Base-by-base conservation (phyloP, 2,329 filamentous ascomycete species). In the Fusarium coicis region DNA sequence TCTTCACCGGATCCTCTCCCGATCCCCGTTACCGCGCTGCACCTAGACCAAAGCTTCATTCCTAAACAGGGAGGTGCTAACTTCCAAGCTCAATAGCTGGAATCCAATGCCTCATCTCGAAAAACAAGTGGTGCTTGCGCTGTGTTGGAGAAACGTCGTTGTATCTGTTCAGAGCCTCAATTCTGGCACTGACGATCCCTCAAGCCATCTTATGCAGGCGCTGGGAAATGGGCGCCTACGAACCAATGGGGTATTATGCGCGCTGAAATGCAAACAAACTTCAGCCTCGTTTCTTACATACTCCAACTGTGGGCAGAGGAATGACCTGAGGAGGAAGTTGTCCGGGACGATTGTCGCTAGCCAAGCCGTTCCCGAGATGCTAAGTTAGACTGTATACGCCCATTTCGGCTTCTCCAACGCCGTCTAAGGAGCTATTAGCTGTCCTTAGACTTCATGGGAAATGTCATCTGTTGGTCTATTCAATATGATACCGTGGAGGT, bases 161-260 rank as follows among this genome's bases (percentile, higher is more conserved):
- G 37, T n/a, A 39, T 77, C 78, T 10, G 76, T 74, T 5, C 18
- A 79, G 43, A 34, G 93, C 85, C 16, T 93, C 90, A 1, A 91
- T 91, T 69, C 90, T 53, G 1, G 93, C 87, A 77, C 90, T 92
- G 18, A 91, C 88, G 53, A 93, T 79, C 91, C 1, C 91, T 90
- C 50, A 92, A 71, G 2, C 90, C 91, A 1, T 91, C 90, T 82
- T 81, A 84, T 19, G 53, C 88, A 83, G 4, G 86, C 82, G 66
- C 84, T 83, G 14, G 88, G 87, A 76, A 76, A 90, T 7, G 87
- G 87, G 87, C 89, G 0, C 90, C 91, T 59, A 2, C 86, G 85
- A 9, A 88, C 91, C 21, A 93, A 80, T 46, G 90, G 77, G 18
- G 93, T 84, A 0, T 90, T 90, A 93, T 1, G 75, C 80, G 73